Evolutionary conservation across 257 asterid species (phyloP), one percentile per base, ranked within the genome.

Genomic region (Lycium ferocissimum): DNA sequence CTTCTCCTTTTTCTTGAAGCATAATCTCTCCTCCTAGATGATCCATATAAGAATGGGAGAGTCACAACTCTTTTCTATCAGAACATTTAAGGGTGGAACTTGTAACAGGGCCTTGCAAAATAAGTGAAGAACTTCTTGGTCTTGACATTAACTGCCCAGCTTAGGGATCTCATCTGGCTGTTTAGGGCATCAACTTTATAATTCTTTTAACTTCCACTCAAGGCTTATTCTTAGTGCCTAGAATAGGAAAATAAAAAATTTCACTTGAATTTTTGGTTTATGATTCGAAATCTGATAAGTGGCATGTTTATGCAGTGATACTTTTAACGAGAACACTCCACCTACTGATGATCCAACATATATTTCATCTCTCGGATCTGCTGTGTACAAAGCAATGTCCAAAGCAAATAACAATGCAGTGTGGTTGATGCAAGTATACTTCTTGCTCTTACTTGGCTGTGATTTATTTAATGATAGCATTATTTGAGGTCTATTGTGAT

Each of bases 381-480:
- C 98, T 81, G 97, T 95, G 78, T 94, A 90, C 81, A 88, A 89
- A 88, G 98, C 99, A 82, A 96, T 96, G 99, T 90, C 94, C 78
- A 91, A 88, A 88, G 99, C 91, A 73, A 89, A 96, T 85, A 90
- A 87, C 86, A 94, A 96, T 90, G 99, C 99, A 72, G 95, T 96
- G 85, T 96, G 99, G 99, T 93, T 96, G 86, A 96, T 96, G 99
- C 99, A 96, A 91, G 98, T 96, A 91, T 88, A 93, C 51, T 35
- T 45, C 62, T 43, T 26, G 7, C 33, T 85, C 82, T 87, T 51
- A 53, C 65, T 59, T 18, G 33, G n/a, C 76, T 58, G 61, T 33
- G 80, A 35, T 80, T 80, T 22, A 47, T 49, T 75, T 51, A 22
- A 75, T 75, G 81, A 47, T 45, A 73, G 43, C 80, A 72, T 72